Evolutionary conservation across 2,329 filamentous ascomycete species (phyloP).

Genomic region (Incumbomyces delicatus): DNA sequence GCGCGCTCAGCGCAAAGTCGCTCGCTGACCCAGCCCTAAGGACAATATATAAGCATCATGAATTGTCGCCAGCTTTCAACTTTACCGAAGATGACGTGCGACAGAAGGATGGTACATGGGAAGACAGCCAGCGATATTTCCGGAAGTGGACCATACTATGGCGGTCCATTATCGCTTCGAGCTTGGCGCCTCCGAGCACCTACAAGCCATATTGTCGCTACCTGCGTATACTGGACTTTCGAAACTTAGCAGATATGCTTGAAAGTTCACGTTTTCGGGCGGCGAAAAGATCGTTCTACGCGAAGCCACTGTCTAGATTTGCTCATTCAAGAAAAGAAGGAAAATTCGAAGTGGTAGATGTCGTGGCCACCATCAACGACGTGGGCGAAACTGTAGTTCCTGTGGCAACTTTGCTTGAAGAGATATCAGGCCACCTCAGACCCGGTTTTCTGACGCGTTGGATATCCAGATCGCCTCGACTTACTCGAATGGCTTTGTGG

Average conservation of each 20-base stretch:
- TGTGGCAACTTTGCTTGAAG: constrained; percentile 46
- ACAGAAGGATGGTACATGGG: constrained; percentile 3
- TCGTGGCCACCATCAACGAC: constrained; percentile 26
- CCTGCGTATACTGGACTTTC: constrained; percentile 53
- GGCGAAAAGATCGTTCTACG: constrained; percentile 48
- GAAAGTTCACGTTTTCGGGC: constrained; percentile 50
- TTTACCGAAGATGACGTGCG: constrained; percentile 19
- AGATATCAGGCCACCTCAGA: constrained; percentile 42
- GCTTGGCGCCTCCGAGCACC: constrained; percentile 44
- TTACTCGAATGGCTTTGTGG: constrained; percentile 51
- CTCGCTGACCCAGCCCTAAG: constrained; percentile 51
- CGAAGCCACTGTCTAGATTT: constrained; percentile 30
- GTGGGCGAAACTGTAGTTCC: constrained; percentile 35
- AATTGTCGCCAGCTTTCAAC: constrained; percentile 17
- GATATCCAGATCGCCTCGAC: constrained; percentile 48
- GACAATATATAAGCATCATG: constrained; percentile 51
- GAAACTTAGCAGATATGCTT: constrained; percentile 51
- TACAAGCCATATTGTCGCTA: constrained; percentile 61
- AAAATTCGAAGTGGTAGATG: constrained; percentile 13
- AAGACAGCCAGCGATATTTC: constrained; percentile 38
- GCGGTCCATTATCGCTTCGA: constrained; percentile 59
- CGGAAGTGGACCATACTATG: constrained; percentile 55
- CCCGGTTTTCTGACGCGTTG: constrained; percentile 38
- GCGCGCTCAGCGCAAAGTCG: constrained; percentile 45
- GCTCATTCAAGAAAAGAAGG: constrained; percentile 15